Evolutionary conservation across 2,329 filamentous ascomycete genomes (phyloP), one percentile per base, ranked within the genome.

Genomic region (Tympanopsis confertula): DNA sequence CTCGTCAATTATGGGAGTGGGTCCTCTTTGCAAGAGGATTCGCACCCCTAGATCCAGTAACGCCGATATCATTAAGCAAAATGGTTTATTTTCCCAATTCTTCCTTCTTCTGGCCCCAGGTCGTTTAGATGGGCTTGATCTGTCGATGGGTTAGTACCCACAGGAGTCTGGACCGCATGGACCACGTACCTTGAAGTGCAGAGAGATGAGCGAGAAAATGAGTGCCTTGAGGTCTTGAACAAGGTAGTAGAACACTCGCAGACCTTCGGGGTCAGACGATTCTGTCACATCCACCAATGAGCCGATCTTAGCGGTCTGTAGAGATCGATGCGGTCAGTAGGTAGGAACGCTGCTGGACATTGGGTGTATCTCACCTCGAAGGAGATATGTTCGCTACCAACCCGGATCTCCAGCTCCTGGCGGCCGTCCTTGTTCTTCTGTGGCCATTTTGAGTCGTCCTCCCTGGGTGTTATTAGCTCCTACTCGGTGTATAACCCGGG

Each of bases 341-440:
- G 10, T 28, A 10, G 24, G n/a, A 10, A 28, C 24, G 10, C n/a
- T 28, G 10, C 10, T n/a, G 10, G 10, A 28, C 10, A 28, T 28
- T 28, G 24, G 24, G 24, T 10, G n/a, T 10, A 28, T 10, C 69
- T 44, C 59, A 88, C 88, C 80, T 98, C 91, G 48, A 98, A 98
- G 2, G 87, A 93, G 49, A 98, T 96, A 58, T 96, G 89, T 45
- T 98, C 91, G 51, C 83, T 91, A 30, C 89, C 91, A 39, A 98
- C 58, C 36, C 88, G 75, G 41, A 98, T 95, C 61, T 98, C 91
- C 35, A 98, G 70, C 63, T 98, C 91, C 58, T 98, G 91, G 45
- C 89, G 78, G 24, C 91, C 91, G 51, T 98, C 91, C 65, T 96
- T 96, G 66, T 98, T 98, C 74, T 96, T 98, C 60, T 93, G 86